phyloP scores from a whole-genome alignment of 2,329 filamentous ascomycete species.

The Sclerotiophoma versabilis region DNA sequence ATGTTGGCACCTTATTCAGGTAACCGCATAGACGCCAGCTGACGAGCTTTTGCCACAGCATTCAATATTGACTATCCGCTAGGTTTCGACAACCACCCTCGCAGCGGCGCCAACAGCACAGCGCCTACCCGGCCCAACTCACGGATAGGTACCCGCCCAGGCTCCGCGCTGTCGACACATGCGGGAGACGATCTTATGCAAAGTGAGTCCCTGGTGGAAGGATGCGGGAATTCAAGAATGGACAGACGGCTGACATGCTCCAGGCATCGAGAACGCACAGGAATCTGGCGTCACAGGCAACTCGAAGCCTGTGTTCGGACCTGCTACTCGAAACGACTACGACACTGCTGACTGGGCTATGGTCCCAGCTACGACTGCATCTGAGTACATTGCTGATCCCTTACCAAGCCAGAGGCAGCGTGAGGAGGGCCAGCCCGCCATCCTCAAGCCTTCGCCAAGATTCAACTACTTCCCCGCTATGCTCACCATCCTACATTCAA shows the following conservation, averaged over 20 bases:
- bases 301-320: conserved; percentile 58
- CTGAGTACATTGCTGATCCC: conserved; percentile 61
- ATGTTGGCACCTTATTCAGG: conserved; percentile 19
- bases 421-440: conserved; percentile 59
- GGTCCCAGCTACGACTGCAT: conserved; percentile 57
- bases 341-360: conserved; percentile 64
- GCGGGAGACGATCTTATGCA: conserved; percentile 42
- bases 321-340: conserved; percentile 62
- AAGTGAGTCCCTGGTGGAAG: conserved; percentile 34
- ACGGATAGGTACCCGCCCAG: conserved; percentile 39
- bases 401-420: conserved; percentile 59
- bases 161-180: conserved; percentile 38
- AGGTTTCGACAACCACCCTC: conserved; percentile 41
- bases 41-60: conserved; percentile 31
- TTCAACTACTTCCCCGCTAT: conserved; percentile 64
- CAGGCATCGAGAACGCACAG: conserved; percentile 52
- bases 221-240: neutral
- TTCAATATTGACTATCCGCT: conserved; percentile 46
- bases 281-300: conserved; percentile 61
- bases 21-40: conserved; percentile 8
- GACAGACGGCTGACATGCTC: conserved; percentile 25
- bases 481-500: conserved; percentile 67
- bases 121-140: conserved; percentile 48
- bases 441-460: conserved; percentile 63
- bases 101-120: conserved; percentile 42